phyloP scores from a whole-genome alignment of 495 filamentous ascomycete species.

The Astrothelium subdiscretum region DNA sequence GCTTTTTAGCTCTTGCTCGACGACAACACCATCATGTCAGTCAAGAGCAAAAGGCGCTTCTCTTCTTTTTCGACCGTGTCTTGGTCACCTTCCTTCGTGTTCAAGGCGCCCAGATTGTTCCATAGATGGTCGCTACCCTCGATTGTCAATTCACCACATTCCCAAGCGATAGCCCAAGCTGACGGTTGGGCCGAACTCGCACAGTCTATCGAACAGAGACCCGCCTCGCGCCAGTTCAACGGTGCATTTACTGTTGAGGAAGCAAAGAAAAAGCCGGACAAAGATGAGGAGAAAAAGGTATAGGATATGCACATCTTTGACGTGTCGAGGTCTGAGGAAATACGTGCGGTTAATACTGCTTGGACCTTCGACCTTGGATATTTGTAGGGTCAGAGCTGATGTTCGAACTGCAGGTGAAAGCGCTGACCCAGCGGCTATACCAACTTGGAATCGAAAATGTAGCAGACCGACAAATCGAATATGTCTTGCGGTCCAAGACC shows the following conservation, averaged over 20 bases:
- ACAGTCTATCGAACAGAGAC: slow-evolving; percentile 2
- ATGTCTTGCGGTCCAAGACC: slow-evolving; percentile 54
- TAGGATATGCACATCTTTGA: not conserved
- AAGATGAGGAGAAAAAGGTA: slow-evolving; percentile 44
- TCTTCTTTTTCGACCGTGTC: not conserved
- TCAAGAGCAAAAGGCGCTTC: not conserved
- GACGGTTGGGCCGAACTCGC: slow-evolving; percentile 3
- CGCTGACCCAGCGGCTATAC: slow-evolving; percentile 39
- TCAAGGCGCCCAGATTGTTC: not conserved
- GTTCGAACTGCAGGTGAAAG: slow-evolving; percentile 38
- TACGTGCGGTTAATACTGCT: not conserved
- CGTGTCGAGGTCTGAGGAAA: not conserved
- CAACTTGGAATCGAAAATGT: slow-evolving; percentile 42
- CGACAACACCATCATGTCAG: not conserved
- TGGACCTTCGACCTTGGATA: not conserved
- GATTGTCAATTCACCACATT: not conserved
- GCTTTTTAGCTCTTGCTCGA: not conserved
- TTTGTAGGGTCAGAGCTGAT: not conserved
- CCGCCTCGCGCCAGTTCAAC: slow-evolving; percentile 12
- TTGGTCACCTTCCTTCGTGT: not conserved
- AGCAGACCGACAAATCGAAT: slow-evolving; percentile 52
- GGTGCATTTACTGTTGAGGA: slow-evolving; percentile 46
- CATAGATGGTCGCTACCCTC: not conserved
- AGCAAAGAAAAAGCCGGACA: slow-evolving; percentile 35
- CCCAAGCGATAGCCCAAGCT: not conserved